Evolutionary conservation across 768 basidiomycete genomes (phyloP).

Genomic region (Melanogaster broomeanus): DNA sequence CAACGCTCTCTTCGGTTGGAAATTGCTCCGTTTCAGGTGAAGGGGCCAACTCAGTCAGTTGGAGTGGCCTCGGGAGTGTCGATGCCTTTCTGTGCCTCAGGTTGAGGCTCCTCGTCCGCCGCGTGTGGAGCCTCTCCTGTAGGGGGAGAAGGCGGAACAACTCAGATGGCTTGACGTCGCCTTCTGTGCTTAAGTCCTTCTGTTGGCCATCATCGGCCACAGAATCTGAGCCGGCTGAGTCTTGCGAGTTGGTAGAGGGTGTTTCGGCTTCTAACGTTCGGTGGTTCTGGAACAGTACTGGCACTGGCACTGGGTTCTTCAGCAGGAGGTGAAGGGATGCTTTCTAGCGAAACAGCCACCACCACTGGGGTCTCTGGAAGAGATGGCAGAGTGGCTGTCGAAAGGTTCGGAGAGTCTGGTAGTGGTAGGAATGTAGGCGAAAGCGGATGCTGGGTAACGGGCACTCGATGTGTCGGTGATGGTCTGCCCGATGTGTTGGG

Average conservation of each 20-base stretch:
- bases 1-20: background rate
- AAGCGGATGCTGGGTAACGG: conserved; percentile 33
- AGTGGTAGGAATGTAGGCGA: conserved; percentile 47
- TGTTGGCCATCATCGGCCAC: background rate
- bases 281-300: background rate
- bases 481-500: conserved; percentile 41
- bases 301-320: background rate
- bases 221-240: background rate
- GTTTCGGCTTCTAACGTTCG: background rate
- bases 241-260: background rate
- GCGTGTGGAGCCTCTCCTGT: conserved; percentile 1
- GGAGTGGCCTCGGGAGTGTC: background rate
- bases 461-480: conserved; percentile 40
- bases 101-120: background rate
- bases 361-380: background rate
- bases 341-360: background rate
- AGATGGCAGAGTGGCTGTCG: background rate
- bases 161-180: background rate
- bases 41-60: background rate
- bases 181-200: background rate
- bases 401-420: conserved; percentile 39
- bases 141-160: background rate
- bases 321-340: background rate
- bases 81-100: background rate
- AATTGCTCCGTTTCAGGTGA: background rate